Evolutionary conservation across 345 rosid genomes (phyloP), one percentile per base, ranked within the genome.

Genomic region (Cochlearia excelsa): DNA sequence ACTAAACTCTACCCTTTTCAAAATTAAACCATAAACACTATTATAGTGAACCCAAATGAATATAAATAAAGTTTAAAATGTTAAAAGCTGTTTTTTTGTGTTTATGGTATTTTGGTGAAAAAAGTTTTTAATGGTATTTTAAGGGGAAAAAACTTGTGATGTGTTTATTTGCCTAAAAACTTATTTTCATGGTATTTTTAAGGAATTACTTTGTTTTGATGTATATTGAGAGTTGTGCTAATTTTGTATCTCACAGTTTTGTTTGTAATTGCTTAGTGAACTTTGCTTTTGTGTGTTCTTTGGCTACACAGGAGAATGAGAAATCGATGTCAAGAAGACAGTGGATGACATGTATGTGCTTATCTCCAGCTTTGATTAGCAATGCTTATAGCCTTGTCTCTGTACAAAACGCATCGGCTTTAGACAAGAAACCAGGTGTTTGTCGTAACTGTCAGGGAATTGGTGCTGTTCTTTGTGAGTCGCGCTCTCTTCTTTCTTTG

Each of bases 381-480:
- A 74, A 54, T 68, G 61, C 80, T 4, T 61, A 63, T 53, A 67
- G 73, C 11, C 79, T 80, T 31, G 66, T 69, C 69, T 75, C 80
- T 51, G 71, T 68, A 37, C 75, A 77, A 50, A 67, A 52, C 60
- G 83, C 85, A 50, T 57, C 54, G 6, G 80, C 84, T 34, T 46
- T 59, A 48, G 86, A 81, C 28, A 88, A 77, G 68, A 85, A 77
- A 67, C 83, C 82, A 79, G 83, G 77, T 66, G 65, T 82, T 27
- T 92, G 98, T 60, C 82, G 93, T 34, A 92, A 92, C 72, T 92
- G 96, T 63, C 61, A 49, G 23, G 96, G 98, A 52, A 79, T 78
- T 61, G 98, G 98, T 47, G 92, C 95, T 71, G 74, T 91, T 46
- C 73, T 91, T 31, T 91, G 98, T 91, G 70, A 87, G 95, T 68